Evolutionary conservation across 257 asterid genomes (phyloP), one percentile per base, ranked within the genome.

Genomic region (Capsicum rhomboideum): DNA sequence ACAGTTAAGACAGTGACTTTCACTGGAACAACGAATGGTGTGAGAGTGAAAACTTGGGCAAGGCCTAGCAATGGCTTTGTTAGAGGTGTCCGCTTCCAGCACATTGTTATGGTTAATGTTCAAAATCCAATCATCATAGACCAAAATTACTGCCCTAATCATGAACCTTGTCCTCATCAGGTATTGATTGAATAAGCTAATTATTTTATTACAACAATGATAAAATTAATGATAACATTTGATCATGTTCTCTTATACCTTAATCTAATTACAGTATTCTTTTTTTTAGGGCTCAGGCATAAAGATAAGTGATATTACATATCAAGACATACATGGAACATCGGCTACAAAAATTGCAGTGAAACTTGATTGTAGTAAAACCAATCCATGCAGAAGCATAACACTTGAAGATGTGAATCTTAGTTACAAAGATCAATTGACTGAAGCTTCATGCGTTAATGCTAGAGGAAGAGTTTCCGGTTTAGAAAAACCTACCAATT

Each of bases 101-200:
- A 77, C 17, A 72, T 81, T 28, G 46, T 18, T 12, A 83, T 83
- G 85, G 54, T 83, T 20, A 77, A 83, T 29, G 85, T 83, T 46
- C 16, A 56, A 40, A 72, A 83, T 18, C 85, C 85, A 56, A 83
- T 83, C 54, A 83, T 83, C 53, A 49, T 49, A 54, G 82, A 83
- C 56, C 82, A 83, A 17, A 53, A 53, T 53, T 53, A 53, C 2
- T 53, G 58, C n/a, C 58, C 58, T 53, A 53, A 53, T 53, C 58
- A 74, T 53, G 21, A 72, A 49, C 23, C 28, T 17, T 83, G 85
- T 49, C 85, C 85, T 12, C 11, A n/a, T 18, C 82, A 83, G 82
- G 74, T 77, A 80, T 79, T 9, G 14, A 0, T 10, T 10, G 20
- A n/a, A 6, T 6, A 53, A 13, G 18, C 16, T 16, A 53, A 53